A percentile compares a stretch with the other conserved stretches of the same genome.
phyloP scores from a whole-genome alignment of 257 asterid genomes.

The Gentiana straminea region DNA sequence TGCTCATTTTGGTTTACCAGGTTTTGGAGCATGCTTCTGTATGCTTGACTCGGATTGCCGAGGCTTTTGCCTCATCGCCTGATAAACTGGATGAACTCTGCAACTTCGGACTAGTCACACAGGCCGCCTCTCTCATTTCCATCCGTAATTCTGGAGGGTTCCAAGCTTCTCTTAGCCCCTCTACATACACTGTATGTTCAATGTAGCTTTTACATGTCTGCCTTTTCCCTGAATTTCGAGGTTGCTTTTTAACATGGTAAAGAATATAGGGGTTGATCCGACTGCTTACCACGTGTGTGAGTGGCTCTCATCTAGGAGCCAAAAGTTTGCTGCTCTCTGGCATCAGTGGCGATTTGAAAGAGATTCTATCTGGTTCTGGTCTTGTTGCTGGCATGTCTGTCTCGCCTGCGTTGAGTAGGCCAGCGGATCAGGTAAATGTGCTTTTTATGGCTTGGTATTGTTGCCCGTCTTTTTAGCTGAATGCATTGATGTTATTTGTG shows the following conservation, averaged over 20 bases:
- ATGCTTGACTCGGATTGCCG: slow-evolving; percentile 96
- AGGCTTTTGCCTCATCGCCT: slow-evolving; percentile 89
- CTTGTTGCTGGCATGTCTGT: slow-evolving; percentile 68
- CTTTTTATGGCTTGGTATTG: neutral
- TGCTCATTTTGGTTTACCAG: slow-evolving; percentile 12
- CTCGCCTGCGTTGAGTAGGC: slow-evolving; percentile 89
- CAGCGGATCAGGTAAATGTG: slow-evolving; percentile 82
- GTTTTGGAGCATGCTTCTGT: slow-evolving; percentile 94
- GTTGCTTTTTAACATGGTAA: slow-evolving; percentile 19
- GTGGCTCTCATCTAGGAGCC: slow-evolving; percentile 84
- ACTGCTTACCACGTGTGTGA: slow-evolving; percentile 87
- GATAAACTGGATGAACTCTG: slow-evolving; percentile 94
- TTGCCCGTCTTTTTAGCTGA: too few relatives aligned
- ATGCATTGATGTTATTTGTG: neutral
- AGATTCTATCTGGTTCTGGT: slow-evolving; percentile 82
- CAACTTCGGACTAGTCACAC: slow-evolving; percentile 91
- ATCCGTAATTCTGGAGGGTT: slow-evolving; percentile 84
- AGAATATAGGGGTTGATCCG: slow-evolving; percentile 79
- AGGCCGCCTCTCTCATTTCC: slow-evolving; percentile 85
- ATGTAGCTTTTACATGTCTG: neutral
- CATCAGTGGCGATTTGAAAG: slow-evolving; percentile 89
- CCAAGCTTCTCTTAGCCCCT: slow-evolving; percentile 84
- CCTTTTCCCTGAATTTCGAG: slow-evolving; percentile 6
- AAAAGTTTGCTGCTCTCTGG: slow-evolving; percentile 84
- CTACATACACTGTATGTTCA: slow-evolving; percentile 74